A percentile compares a stretch with the other conserved stretches of the same genome.
phyloP scores from a whole-genome alignment of 192 early-diverging fungal species.

The Coemansia sp. region DNA sequence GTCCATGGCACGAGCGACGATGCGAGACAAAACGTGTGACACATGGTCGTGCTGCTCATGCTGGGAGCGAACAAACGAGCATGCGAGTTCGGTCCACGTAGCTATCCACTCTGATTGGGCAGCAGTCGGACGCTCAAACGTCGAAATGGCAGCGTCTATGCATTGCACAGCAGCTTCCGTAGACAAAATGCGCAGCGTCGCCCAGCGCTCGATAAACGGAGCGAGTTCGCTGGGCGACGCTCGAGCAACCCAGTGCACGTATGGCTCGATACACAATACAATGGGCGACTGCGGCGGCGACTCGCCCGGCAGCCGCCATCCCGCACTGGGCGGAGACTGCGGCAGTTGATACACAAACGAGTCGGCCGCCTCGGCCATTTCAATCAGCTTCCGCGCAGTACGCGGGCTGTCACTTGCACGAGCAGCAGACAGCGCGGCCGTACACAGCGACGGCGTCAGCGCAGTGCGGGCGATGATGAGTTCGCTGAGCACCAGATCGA shows the following conservation, averaged over 20 bases:
- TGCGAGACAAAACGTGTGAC: neutral
- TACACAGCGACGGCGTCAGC: conserved; percentile 19
- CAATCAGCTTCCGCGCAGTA: neutral
- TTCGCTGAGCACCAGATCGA: neutral
- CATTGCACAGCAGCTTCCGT: conserved; percentile 11
- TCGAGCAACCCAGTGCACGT: conserved; percentile 18
- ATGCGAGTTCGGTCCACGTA: neutral
- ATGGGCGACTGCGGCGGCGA: neutral
- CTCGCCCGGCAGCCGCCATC: conserved; percentile 16
- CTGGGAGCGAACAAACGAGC: neutral
- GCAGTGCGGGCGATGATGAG: neutral
- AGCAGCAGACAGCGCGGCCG: conserved; percentile 19
- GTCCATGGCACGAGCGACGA: neutral
- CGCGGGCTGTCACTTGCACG: neutral
- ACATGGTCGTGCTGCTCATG: neutral
- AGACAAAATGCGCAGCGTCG: neutral
- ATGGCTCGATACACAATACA: conserved; percentile 15
- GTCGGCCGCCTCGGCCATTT: conserved; percentile 10
- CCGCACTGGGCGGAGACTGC: neutral
- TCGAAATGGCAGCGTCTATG: neutral
- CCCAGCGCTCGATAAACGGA: conserved; percentile 11
- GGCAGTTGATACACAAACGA: conserved; percentile 6
- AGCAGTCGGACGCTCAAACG: neutral
- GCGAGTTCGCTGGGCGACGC: neutral
- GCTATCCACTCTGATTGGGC: neutral